Evolutionary conservation across 2,329 filamentous ascomycete genomes (phyloP).

Genomic region (Fusarium newnesense): DNA sequence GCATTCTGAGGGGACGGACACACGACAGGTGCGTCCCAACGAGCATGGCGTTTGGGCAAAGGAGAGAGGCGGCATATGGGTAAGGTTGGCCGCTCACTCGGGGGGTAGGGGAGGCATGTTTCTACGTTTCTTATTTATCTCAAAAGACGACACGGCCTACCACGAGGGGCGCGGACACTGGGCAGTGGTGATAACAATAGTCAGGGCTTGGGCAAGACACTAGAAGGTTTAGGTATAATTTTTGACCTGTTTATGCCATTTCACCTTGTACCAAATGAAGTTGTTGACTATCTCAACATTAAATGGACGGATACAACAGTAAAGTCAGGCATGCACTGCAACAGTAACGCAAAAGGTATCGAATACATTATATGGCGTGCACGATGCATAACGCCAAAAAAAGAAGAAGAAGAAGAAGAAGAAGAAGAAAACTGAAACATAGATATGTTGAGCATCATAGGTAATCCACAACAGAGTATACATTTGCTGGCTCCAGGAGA

Average conservation of each 20-base stretch:
- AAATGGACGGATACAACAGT: not conserved
- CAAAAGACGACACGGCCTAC: constrained; percentile 32
- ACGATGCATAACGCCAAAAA: not conserved
- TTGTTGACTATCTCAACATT: not conserved
- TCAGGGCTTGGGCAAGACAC: not conserved
- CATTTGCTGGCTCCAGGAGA: not conserved
- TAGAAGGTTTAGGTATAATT: not conserved
- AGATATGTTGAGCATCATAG: not conserved
- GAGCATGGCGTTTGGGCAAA: constrained; percentile 49
- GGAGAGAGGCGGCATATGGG: constrained; percentile 33
- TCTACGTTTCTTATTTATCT: constrained; percentile 20
- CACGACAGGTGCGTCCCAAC: constrained; percentile 35
- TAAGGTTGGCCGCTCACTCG: constrained; percentile 24
- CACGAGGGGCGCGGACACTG: not conserved
- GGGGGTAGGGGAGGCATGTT: constrained; percentile 19
- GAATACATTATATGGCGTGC: not conserved
- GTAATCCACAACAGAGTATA: not conserved
- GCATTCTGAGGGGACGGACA: constrained; percentile 41
- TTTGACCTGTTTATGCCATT: not conserved
- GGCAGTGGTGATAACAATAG: not conserved
- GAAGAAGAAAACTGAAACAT: not conserved
- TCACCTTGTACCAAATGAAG: not conserved
- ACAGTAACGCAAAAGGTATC: not conserved
- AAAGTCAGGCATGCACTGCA: not conserved
- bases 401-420: not conserved